Conservation (phyloP, 2,329 filamentous ascomycete genomes). For the Pseudomassariella vexata region DNA sequence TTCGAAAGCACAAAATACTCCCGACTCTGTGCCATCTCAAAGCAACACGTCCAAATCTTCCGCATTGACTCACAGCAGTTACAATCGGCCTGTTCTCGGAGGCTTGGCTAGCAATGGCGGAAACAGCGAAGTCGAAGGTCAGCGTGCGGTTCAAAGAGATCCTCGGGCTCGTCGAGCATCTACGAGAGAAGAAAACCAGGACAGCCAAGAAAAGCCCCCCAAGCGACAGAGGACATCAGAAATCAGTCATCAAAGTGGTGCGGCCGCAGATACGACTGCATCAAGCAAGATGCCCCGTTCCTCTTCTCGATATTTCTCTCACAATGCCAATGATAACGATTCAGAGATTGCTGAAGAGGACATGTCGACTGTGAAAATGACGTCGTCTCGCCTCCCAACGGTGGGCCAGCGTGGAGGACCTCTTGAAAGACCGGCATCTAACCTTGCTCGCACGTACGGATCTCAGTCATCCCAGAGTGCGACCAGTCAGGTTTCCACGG, state of each 20-base stretch:
- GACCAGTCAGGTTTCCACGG: not conserved
- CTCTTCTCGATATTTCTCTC: conserved; percentile 12
- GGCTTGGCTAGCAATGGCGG: not conserved
- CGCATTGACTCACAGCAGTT: conserved; percentile 14
- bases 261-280: conserved; percentile 4
- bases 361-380: conserved; percentile 1
- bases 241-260: too few relatives aligned
- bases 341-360: conserved; percentile 3
- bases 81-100: conserved; percentile 22
- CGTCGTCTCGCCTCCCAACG: not conserved
- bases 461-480: not conserved
- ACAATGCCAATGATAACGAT: conserved; percentile 2
- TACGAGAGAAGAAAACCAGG: not conserved
- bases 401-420: not conserved
- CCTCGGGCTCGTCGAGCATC: not conserved
- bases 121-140: too few relatives aligned
- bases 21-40: not conserved
- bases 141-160: not conserved
- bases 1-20: not conserved
- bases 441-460: conserved; percentile 2
- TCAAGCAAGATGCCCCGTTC: conserved; percentile 12
- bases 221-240: not conserved
- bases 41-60: not conserved
- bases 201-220: not conserved
- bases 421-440: not conserved